These are phyloP conservation scores for Metschnikowia continentalis DNA, from an alignment of 805 yeast species.

Conservation along the genomic window DNA sequence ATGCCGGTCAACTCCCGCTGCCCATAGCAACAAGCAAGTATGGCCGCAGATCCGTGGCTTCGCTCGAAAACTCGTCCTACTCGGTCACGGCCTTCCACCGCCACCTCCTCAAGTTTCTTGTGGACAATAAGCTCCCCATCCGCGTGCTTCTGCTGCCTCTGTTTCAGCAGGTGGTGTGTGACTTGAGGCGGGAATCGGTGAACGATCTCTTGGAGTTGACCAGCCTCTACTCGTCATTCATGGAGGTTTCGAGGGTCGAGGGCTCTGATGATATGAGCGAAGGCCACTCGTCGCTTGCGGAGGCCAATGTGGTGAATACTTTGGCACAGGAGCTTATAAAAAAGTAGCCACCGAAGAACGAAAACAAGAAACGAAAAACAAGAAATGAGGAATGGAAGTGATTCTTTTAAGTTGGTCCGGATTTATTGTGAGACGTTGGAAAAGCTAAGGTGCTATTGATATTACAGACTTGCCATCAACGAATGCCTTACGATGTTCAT, in stretches of 20 bases:
- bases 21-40: background rate
- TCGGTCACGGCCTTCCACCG: conserved; percentile 46
- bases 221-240: conserved; percentile 39
- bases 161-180: conserved; percentile 49
- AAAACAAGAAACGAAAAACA: background rate
- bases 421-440: no score
- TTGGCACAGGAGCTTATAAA: conserved; percentile 15
- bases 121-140: conserved; percentile 50
- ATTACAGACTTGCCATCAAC: no score
- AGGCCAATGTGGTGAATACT: conserved; percentile 24
- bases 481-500: no score
- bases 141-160: conserved; percentile 46
- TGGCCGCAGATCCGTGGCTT: background rate
- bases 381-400: background rate
- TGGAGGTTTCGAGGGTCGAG: conserved; percentile 39
- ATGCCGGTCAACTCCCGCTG: background rate
- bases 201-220: conserved; percentile 46
- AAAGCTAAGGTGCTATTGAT: no score
- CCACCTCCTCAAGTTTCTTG: conserved; percentile 46
- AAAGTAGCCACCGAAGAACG: conserved; percentile 1
- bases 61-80: conserved; percentile 40
- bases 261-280: conserved; percentile 7
- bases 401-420: no score
- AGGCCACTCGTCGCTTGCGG: conserved; percentile 17
- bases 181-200: conserved; percentile 46